These are phyloP conservation scores for Quillaja saponaria DNA, from an alignment of 306 rosid genomes.

Conservation along the genomic window DNA sequence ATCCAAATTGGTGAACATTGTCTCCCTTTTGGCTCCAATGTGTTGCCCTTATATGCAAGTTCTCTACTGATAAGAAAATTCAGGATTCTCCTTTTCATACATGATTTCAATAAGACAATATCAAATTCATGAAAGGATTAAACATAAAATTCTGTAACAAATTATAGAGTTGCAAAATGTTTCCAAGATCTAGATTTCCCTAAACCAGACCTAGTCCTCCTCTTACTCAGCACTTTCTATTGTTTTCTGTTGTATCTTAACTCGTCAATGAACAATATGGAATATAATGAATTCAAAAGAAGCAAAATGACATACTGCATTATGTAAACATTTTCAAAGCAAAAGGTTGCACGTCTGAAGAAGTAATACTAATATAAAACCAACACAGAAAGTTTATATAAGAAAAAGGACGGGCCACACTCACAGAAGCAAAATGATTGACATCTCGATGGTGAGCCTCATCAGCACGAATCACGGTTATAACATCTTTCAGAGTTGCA, in stretches of 20 bases:
- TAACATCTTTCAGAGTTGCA: slow-evolving; percentile 43
- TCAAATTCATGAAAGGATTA: too few relatives aligned
- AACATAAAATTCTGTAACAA: too few relatives aligned
- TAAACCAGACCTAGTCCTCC: not conserved
- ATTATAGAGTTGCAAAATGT: too few relatives aligned
- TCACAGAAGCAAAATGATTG: slow-evolving; percentile 55
- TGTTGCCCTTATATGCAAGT: too few relatives aligned
- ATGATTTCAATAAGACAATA: too few relatives aligned
- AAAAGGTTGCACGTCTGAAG: not conserved
- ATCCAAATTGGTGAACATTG: too few relatives aligned
- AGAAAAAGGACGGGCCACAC: slow-evolving; percentile 15
- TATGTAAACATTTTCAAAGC: slow-evolving; percentile 1
- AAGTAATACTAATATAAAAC: not conserved
- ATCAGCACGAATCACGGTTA: slow-evolving; percentile 52
- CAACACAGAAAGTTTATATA: too few relatives aligned
- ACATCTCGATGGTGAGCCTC: slow-evolving; percentile 54
- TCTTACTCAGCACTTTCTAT: not conserved
- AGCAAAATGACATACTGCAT: slow-evolving; percentile 14
- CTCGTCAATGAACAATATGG: not conserved
- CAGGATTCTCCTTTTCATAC: too few relatives aligned
- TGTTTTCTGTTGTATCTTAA: slow-evolving; percentile 1
- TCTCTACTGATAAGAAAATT: too few relatives aligned
- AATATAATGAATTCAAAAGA: slow-evolving; percentile 10
- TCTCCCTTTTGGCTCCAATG: too few relatives aligned
- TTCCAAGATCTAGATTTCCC: not conserved